phyloP scores from a whole-genome alignment of 2,329 filamentous ascomycete genomes.

The Albifimbria verrucaria region DNA sequence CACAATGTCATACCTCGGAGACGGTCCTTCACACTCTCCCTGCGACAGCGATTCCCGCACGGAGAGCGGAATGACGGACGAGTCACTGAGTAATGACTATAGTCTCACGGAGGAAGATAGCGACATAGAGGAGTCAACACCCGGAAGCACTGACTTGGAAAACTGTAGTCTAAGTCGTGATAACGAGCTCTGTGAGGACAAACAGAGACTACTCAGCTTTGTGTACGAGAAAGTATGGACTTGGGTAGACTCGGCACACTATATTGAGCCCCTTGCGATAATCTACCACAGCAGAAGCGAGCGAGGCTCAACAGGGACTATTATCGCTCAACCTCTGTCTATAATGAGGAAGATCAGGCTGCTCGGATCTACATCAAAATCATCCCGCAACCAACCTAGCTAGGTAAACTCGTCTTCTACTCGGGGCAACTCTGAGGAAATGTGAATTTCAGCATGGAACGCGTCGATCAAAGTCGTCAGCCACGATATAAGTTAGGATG shows the following conservation, averaged over 20 bases:
- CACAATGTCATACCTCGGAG: neutral
- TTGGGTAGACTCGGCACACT: neutral
- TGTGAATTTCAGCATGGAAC: too few species aligned
- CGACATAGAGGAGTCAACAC: neutral
- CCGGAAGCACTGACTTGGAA: neutral
- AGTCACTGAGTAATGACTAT: neutral
- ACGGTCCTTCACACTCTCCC: neutral
- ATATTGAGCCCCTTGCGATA: neutral
- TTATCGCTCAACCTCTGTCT: neutral
- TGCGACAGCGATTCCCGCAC: neutral
- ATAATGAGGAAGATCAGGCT: neutral
- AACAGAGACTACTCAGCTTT: neutral
- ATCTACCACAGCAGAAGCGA: neutral
- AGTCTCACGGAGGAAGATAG: neutral
- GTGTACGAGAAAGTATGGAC: neutral
- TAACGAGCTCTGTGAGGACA: neutral
- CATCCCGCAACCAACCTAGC: too few species aligned
- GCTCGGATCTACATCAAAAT: too few species aligned
- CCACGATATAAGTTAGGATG: too few species aligned
- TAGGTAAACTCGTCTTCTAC: too few species aligned
- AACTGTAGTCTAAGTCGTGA: neutral
- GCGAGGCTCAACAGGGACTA: neutral
- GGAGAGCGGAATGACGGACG: neutral
- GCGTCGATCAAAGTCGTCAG: too few species aligned
- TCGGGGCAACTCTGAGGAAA: too few species aligned